Conservation (phyloP, 2,329 filamentous ascomycete genomes). For the Penicillium sp. region DNA sequence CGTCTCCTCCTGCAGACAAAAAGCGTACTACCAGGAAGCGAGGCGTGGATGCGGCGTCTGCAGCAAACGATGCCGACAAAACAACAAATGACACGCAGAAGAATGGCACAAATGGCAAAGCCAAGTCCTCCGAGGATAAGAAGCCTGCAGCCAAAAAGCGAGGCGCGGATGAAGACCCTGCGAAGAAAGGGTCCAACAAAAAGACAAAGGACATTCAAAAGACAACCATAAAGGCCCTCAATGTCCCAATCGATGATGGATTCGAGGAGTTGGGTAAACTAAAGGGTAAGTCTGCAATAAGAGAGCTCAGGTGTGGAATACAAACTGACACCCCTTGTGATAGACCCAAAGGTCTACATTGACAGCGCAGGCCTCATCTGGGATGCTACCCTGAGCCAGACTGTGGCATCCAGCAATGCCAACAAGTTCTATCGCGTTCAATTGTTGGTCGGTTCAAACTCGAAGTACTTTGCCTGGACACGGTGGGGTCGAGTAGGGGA, state of each 20-base stretch:
- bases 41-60: not conserved
- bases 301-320: not conserved
- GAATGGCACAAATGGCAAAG: constrained; percentile 24
- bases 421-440: constrained; percentile 83
- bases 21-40: not conserved
- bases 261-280: constrained; percentile 8
- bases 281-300: not conserved
- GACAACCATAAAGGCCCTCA: constrained; percentile 43
- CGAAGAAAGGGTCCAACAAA: constrained; percentile 26
- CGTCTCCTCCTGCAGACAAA: not conserved
- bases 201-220: constrained; percentile 49
- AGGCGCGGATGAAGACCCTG: constrained; percentile 1
- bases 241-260: constrained; percentile 50
- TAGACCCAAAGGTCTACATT: constrained; percentile 58
- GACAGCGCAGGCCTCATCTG: constrained; percentile 67
- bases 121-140: not conserved
- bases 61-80: not conserved
- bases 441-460: constrained; percentile 45
- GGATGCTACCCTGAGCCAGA: constrained; percentile 78
- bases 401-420: constrained; percentile 68
- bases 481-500: constrained; percentile 76
- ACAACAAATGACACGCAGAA: not conserved
- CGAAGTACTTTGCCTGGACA: constrained; percentile 64
- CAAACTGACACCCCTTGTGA: not conserved
- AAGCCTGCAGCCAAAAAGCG: constrained; percentile 20